Evolutionary conservation across 768 basidiomycete genomes (phyloP), one percentile per base, ranked within the genome.

Genomic region (Coprinopsis strossmayeri): DNA sequence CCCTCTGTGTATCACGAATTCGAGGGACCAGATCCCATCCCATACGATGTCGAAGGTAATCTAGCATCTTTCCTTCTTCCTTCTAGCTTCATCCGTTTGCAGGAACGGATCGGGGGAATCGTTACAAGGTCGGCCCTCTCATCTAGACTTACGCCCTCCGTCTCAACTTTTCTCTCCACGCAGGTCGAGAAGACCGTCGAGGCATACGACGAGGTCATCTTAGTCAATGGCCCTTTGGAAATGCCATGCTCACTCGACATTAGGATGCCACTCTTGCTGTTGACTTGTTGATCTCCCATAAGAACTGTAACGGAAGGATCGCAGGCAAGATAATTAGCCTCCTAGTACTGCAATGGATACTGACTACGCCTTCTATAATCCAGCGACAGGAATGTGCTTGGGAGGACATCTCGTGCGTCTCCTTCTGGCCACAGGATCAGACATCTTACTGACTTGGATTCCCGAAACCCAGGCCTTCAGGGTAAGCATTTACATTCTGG

Each of bases 1-100:
- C 89, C 89, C 1, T 91, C 87, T 2, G 76, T 76, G 11, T 98
- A 88, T 67, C 95, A 98, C 57, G 94, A 97, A 60, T 97, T 95
- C 48, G 79, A 91, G 60, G 86, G 88, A 0, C 87, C 91, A 0
- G 91, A 92, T 26, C 66, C 94, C 0, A 84, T 97, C 53, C 78
- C 91, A 0, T 98, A 97, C 61, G 92, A 95, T 61, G 71, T 68
- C 0, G 87, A 93, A 74, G 90, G 89, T 84, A 24, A 3, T 26
- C 10, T n/a, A 32, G n/a, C 12, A 10, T 17, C 32, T 1, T 11
- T 12, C 23, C 5, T 9, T 30, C 20, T 43, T 24, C 2, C 37
- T 40, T 35, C 5, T n/a, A n/a, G n/a, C n/a, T n/a, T n/a, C 38
- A 23, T 35, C 41, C 15, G 39, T 13, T 30, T 34, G n/a, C 35